These are phyloP conservation scores for Mucor irregularis DNA, from an alignment of 371 early-diverging fungal genomes.

Conservation along the genomic window DNA sequence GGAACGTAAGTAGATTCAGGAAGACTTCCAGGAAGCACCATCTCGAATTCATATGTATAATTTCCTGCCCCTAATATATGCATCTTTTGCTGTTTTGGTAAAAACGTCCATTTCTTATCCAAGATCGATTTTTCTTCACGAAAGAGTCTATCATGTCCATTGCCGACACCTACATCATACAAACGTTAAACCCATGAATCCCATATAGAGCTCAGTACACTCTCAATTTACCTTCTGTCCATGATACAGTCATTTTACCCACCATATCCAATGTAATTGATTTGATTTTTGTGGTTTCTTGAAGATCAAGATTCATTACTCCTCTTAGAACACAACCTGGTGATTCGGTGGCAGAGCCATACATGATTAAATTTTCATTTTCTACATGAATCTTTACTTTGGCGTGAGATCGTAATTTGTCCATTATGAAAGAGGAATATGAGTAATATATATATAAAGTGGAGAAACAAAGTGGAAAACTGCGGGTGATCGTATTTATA, in stretches of 20 bases:
- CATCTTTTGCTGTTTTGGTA: slow-evolving; percentile 25
- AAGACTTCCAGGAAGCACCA: slow-evolving; percentile 37
- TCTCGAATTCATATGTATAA: slow-evolving; percentile 42
- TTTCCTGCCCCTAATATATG: slow-evolving; percentile 29
- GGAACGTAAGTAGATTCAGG: slow-evolving; percentile 42
- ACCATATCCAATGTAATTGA: slow-evolving; percentile 31
- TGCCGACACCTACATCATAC: slow-evolving; percentile 19
- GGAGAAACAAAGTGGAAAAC: no score
- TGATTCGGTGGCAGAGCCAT: slow-evolving; percentile 41
- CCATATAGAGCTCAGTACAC: not conserved
- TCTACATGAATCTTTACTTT: slow-evolving; percentile 37
- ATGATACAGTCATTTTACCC: slow-evolving; percentile 35
- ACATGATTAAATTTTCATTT: slow-evolving; percentile 39
- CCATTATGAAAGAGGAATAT: no score
- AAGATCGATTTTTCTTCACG: slow-evolving; percentile 34
- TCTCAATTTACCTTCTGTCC: slow-evolving; percentile 37
- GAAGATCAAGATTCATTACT: slow-evolving; percentile 25
- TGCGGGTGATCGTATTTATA: no score
- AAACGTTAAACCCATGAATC: not conserved
- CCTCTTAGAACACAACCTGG: slow-evolving; percentile 50
- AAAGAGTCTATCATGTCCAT: slow-evolving; percentile 38
- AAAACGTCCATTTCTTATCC: slow-evolving; percentile 36
- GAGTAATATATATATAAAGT: no score
- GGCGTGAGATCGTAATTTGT: slow-evolving; percentile 10
- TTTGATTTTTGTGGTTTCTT: slow-evolving; percentile 40